These are phyloP conservation scores for Neurospora sp. DNA, from an alignment of 495 filamentous ascomycete species.

Conservation along the genomic window DNA sequence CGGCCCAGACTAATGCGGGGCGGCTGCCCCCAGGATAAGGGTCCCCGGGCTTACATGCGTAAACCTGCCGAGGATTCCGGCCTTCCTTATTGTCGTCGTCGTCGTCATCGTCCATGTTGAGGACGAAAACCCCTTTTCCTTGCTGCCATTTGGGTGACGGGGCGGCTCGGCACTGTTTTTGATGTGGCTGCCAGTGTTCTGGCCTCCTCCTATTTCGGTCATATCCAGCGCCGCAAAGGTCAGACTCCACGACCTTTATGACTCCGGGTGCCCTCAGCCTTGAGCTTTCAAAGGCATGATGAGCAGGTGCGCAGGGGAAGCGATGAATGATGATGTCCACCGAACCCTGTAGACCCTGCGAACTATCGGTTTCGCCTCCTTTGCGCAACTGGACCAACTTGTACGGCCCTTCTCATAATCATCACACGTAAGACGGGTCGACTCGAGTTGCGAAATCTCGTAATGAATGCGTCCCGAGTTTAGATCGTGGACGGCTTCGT, in stretches of 20 bases:
- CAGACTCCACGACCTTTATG: slow-evolving; percentile 1
- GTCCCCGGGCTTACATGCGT: background rate
- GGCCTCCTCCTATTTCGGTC: background rate
- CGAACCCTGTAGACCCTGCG: background rate
- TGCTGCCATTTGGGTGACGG: background rate
- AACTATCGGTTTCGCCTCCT: background rate
- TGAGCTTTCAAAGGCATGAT: background rate
- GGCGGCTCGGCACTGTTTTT: background rate
- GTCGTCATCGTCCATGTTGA: background rate
- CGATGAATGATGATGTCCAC: background rate
- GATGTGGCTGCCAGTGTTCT: background rate
- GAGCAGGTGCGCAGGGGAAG: background rate
- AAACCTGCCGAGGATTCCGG: background rate
- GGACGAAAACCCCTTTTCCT: background rate
- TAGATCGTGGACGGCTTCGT: slow-evolving; percentile 26
- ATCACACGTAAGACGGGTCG: background rate
- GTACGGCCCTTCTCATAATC: background rate
- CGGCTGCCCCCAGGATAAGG: slow-evolving; percentile 3
- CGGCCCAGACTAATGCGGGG: slow-evolving; percentile 9
- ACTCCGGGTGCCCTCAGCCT: background rate
- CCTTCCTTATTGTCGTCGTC: background rate
- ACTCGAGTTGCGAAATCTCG: background rate
- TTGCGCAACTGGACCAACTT: background rate
- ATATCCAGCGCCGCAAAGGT: slow-evolving; percentile 3
- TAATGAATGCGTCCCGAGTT: background rate